Evolutionary conservation across 1,284 basidiomycete genomes (phyloP).

Genomic region (Grifola frondosa): DNA sequence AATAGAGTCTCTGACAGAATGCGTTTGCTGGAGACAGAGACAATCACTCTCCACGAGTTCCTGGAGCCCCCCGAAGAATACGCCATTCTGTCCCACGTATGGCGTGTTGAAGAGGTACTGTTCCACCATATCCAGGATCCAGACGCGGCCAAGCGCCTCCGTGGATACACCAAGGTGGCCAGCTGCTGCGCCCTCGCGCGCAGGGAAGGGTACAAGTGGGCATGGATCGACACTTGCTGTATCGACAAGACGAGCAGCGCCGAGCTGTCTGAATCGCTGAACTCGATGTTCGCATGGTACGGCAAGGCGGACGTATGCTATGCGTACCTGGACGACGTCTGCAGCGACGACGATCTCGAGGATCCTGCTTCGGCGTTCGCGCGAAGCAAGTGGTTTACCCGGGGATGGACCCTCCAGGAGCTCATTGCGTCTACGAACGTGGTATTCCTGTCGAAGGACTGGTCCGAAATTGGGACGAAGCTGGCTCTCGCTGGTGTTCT

Average conservation of each 20-base stretch:
- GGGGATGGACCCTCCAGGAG: constrained; percentile 4
- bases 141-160: background rate
- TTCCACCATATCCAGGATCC: background rate
- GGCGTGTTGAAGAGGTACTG: background rate
- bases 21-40: no score
- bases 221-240: constrained; percentile 1
- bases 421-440: background rate
- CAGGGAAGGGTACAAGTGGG: no score
- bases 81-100: no score
- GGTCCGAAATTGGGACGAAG: background rate
- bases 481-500: background rate
- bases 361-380: background rate
- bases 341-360: background rate
- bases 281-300: constrained; percentile 2
- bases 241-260: constrained; percentile 1
- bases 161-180: no score
- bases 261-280: constrained; percentile 1
- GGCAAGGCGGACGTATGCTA: background rate
- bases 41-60: no score
- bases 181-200: no score
- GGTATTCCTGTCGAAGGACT: background rate
- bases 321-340: background rate
- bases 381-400: background rate
- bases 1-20: no score
- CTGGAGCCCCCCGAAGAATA: no score